Percentiles rank a stretch among this genome's conserved stretches.
Conservation (phyloP, 2,329 filamentous ascomycete species). For the Endoconidiophora laricicola region DNA sequence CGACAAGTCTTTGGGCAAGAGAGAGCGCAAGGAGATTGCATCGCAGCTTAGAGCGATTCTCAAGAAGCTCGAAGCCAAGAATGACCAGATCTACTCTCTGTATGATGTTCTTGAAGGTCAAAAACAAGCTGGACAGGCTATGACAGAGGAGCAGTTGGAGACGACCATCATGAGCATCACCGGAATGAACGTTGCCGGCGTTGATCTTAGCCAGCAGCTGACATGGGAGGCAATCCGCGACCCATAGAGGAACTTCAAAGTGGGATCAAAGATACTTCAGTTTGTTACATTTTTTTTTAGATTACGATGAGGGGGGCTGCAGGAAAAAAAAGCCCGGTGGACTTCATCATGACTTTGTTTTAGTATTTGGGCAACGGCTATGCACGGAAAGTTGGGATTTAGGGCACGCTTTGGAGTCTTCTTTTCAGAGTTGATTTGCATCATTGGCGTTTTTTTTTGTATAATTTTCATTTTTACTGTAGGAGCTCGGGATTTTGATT, state of each 20-base stretch:
- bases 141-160: conserved; percentile 46
- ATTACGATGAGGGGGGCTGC: not conserved
- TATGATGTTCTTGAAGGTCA: conserved; percentile 75
- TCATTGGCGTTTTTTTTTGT: conserved; percentile 6
- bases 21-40: conserved; percentile 44
- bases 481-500: not conserved
- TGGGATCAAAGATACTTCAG: not conserved
- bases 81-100: conserved; percentile 64
- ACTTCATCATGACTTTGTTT: not conserved
- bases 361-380: not conserved
- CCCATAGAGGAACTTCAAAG: not conserved
- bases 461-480: not conserved
- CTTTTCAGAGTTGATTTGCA: not conserved
- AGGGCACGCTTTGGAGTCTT: not conserved
- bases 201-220: conserved; percentile 26
- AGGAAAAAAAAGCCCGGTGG: too few relatives aligned
- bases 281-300: not conserved
- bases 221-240: conserved; percentile 27
- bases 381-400: not conserved
- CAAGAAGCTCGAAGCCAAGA: conserved; percentile 51
- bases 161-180: conserved; percentile 43
- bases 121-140: conserved; percentile 45
- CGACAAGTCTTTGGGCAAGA: conserved; percentile 49
- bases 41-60: conserved; percentile 44
- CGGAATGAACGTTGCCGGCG: conserved; percentile 24